A percentile compares a stretch with the other conserved stretches of the same genome.
Evolutionary conservation across 345 rosid genomes (phyloP).

Genomic region (Draba incana): DNA sequence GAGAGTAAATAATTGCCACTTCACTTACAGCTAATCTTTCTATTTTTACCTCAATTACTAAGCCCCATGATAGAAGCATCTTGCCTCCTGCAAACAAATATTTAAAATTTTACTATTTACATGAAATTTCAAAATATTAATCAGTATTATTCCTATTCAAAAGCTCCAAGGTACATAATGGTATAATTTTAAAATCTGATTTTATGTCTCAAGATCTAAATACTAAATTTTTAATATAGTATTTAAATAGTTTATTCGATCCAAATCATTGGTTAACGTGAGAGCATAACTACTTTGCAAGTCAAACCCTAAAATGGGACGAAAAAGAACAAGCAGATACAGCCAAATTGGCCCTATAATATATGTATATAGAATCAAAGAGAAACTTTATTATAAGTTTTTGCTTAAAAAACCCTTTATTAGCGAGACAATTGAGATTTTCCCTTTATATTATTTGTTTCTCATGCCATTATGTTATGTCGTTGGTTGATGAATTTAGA

Average conservation of each 20-base stretch:
- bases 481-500: slow-evolving; percentile 29
- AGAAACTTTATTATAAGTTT: slow-evolving; percentile 17
- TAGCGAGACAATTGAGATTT: neutral
- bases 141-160: slow-evolving; percentile 11
- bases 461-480: slow-evolving; percentile 5
- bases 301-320: slow-evolving; percentile 34
- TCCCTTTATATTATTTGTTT: neutral
- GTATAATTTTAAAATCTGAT: neutral
- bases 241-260: slow-evolving; percentile 6
- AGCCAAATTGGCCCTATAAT: slow-evolving; percentile 8
- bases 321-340: slow-evolving; percentile 30
- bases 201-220: slow-evolving; percentile 21
- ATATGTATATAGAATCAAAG: neutral
- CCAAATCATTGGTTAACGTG: slow-evolving; percentile 26
- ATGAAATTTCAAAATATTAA: neutral
- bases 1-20: no score
- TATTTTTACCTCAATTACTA: neutral
- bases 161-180: slow-evolving; percentile 18
- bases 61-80: slow-evolving; percentile 32
- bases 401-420: slow-evolving; percentile 14
- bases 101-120: neutral
- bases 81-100: slow-evolving; percentile 12
- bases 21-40: slow-evolving; percentile 12
- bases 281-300: slow-evolving; percentile 14
- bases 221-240: slow-evolving; percentile 2